These are phyloP conservation scores for Coniferiporia weirii DNA, from an alignment of 1,284 basidiomycete species.

Conservation along the genomic window DNA sequence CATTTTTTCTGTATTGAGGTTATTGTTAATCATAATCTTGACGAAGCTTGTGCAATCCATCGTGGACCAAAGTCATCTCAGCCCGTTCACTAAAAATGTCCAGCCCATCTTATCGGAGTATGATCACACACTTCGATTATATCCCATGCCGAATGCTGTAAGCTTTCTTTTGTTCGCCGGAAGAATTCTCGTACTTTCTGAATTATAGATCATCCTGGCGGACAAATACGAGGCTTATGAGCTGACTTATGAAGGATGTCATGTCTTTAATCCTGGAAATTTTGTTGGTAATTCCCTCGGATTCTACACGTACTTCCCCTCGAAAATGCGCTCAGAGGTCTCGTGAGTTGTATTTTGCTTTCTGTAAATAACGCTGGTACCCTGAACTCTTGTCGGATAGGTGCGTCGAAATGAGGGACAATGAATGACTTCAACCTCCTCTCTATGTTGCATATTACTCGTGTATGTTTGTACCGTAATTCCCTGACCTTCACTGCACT, in stretches of 20 bases:
- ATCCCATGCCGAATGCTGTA: constrained; percentile 93
- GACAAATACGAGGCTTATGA: constrained; percentile 97
- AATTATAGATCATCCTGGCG: constrained; percentile 81
- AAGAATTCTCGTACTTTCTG: constrained; percentile 8
- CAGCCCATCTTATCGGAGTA: constrained; percentile 89
- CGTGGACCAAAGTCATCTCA: constrained; percentile 88
- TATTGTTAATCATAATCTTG: background rate
- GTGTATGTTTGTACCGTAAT: too few species aligned
- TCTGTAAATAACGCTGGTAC: too few species aligned
- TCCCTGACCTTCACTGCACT: too few species aligned
- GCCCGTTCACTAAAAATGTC: constrained; percentile 77
- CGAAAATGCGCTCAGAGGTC: constrained; percentile 70
- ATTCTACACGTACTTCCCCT: constrained; percentile 87
- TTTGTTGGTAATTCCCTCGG: constrained; percentile 76
- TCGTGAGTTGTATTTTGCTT: constrained; percentile 41
- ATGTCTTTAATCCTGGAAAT: constrained; percentile 96
- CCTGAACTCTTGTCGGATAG: background rate
- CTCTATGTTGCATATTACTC: too few species aligned
- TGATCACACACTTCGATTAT: constrained; percentile 89
- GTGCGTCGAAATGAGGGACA: constrained; percentile 9
- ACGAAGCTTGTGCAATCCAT: constrained; percentile 87
- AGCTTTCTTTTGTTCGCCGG: background rate
- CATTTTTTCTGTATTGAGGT: constrained; percentile 2
- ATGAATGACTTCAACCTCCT: background rate
- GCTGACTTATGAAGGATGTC: constrained; percentile 96